Base-by-base conservation (phyloP, 306 rosid species). In the Sophora flavescens region DNA sequence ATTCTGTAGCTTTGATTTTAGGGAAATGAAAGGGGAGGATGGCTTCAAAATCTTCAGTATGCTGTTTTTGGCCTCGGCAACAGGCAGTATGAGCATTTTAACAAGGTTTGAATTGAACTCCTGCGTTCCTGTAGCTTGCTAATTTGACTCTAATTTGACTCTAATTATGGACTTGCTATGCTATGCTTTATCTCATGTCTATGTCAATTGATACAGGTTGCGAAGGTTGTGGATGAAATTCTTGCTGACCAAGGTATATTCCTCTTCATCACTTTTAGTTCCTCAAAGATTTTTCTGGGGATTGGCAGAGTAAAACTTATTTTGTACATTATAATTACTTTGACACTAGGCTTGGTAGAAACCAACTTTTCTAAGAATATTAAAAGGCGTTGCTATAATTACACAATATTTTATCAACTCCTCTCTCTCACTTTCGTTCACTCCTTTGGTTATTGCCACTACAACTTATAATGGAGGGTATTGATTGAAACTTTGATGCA, bases 41-140 rank as follows among this genome's bases (percentile, higher is more conserved):
- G 96, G 89, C 87, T 96, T 70, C 75, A 87, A 74, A 85, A 89
- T 82, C 97, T 96, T 79, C 84, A 88, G 47, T 96, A 87, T 59
- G 99, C 88, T 68, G 97, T 96, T 61, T 96, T 96, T 84, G 99
- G 99, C 75, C 96, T 96, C 0, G 99, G 99, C 28, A 96, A 96
- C 83, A 84, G 99, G 79, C 99, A 96, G 80, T 96, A 96, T 63
- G 99, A 96, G 81, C 98, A 96, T 84, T 96, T 96, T 86, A 96
- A 96, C 52, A 96, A 96, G 98, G 98, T 93, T 79, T 80, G 85
- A 56, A 30, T 67, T 47, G 33, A 10, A 17, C 45, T 48, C 44
- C 7, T 80, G 17, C 14, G 41, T 62, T 63, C 36, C 70, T 73
- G 59, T 63, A 48, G 70, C 62, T 15, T 78, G 57, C 2, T 57